Evolutionary conservation across 169 alveolate genomes (phyloP).

Genomic region (Perkinsus chesapeaki): DNA sequence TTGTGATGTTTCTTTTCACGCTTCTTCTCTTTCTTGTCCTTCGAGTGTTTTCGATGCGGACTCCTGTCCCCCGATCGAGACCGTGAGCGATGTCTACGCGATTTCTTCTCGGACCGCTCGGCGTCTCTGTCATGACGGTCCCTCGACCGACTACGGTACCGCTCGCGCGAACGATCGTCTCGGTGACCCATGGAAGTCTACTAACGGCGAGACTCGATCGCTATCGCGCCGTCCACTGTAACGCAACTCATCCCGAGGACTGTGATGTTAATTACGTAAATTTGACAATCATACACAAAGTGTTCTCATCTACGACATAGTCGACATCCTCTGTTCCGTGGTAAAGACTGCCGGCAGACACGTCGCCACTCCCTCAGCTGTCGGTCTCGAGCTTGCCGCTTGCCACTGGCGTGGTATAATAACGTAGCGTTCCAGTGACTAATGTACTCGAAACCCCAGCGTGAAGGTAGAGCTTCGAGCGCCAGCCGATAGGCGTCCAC

Average conservation of each 20-base stretch:
- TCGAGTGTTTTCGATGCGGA: not conserved
- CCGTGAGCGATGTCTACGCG: not conserved
- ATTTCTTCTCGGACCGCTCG: not conserved
- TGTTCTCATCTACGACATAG: not conserved
- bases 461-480: not conserved
- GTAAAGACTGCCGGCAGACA: not conserved
- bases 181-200: not conserved
- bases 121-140: not conserved
- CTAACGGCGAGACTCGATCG: too few species aligned
- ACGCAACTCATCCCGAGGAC: too few species aligned
- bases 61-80: not conserved
- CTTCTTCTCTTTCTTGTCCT: not conserved
- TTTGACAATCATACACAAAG: too few species aligned
- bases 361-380: not conserved
- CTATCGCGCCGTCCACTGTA: too few species aligned
- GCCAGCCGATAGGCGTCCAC: not conserved
- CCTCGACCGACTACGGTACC: too few species aligned
- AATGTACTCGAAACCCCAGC: not conserved
- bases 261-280: too few species aligned
- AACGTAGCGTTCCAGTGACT: not conserved
- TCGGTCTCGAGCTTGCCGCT: not conserved
- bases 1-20: not conserved
- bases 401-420: not conserved
- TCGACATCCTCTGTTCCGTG: not conserved
- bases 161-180: not conserved